Evolutionary conservation across 371 early-diverging fungal species (phyloP).

Genomic region (Apophysomyces trapeziformis): DNA sequence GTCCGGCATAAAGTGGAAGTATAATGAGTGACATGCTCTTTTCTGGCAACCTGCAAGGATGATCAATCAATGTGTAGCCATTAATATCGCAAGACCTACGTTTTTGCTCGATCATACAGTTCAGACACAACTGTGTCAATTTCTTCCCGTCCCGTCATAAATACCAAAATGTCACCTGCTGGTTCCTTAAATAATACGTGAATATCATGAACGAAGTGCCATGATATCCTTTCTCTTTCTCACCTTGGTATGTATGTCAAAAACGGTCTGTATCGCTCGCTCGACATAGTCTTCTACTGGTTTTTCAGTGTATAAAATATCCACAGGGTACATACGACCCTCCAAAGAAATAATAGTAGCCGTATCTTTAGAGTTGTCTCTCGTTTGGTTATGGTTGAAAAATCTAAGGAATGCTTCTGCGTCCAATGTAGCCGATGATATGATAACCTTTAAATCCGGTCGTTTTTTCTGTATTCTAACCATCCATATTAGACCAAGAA

Average conservation of each 20-base stretch:
- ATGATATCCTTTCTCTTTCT: background rate
- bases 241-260: slow-evolving; percentile 68
- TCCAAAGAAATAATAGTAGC: slow-evolving; percentile 71
- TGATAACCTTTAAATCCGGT: slow-evolving; percentile 65
- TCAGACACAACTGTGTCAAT: slow-evolving; percentile 70
- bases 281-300: slow-evolving; percentile 69
- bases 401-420: slow-evolving; percentile 68
- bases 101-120: slow-evolving; percentile 54
- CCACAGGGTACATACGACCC: slow-evolving; percentile 75
- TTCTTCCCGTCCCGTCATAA: slow-evolving; percentile 87
- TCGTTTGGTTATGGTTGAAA: slow-evolving; percentile 54
- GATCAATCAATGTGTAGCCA: background rate
- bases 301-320: slow-evolving; percentile 62
- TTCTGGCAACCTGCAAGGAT: slow-evolving; percentile 31
- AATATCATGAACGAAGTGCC: no score
- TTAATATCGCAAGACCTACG: slow-evolving; percentile 36
- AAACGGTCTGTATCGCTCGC: slow-evolving; percentile 62
- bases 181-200: slow-evolving; percentile 43
- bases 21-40: slow-evolving; percentile 57
- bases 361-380: slow-evolving; percentile 51
- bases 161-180: slow-evolving; percentile 82
- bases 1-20: slow-evolving; percentile 79
- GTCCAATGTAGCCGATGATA: slow-evolving; percentile 85
- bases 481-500: background rate
- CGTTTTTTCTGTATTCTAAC: slow-evolving; percentile 66